phyloP scores from a whole-genome alignment of 768 basidiomycete species.

The Suillus tomentosus region DNA sequence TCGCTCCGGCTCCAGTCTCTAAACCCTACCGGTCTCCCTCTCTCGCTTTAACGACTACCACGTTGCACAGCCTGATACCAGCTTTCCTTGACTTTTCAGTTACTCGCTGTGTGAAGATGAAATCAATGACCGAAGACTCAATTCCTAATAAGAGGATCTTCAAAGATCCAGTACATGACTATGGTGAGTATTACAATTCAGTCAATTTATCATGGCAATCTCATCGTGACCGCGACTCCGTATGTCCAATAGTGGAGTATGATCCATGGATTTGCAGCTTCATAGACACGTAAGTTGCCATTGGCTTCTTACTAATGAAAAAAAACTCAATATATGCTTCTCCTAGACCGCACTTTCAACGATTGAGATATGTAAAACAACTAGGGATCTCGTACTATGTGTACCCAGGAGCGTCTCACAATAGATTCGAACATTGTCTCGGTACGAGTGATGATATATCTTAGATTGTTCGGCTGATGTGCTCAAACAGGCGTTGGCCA shows the following conservation, averaged over 20 bases:
- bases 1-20: not conserved
- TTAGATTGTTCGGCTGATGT: constrained; percentile 1
- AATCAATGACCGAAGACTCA: constrained; percentile 11
- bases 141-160: constrained; percentile 25
- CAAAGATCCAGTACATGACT: constrained; percentile 46
- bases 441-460: constrained; percentile 43
- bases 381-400: constrained; percentile 76
- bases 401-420: constrained; percentile 79
- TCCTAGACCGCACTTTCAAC: constrained; percentile 70
- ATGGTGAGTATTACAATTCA: constrained; percentile 30
- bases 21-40: not conserved
- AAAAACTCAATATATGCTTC: not conserved
- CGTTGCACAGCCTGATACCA: not conserved
- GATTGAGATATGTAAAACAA: constrained; percentile 76
- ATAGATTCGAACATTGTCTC: constrained; percentile 82
- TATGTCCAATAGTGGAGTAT: constrained; percentile 26
- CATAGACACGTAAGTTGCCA: constrained; percentile 64
- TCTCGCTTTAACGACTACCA: not conserved
- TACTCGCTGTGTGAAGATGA: not conserved
- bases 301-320: not conserved
- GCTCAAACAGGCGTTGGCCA: constrained; percentile 64
- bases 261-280: constrained; percentile 44
- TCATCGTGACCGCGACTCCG: not conserved
- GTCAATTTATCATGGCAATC: not conserved
- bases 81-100: not conserved